Evolutionary conservation across 2,329 filamentous ascomycete genomes (phyloP).

Genomic region (Anisogramma anomala): DNA sequence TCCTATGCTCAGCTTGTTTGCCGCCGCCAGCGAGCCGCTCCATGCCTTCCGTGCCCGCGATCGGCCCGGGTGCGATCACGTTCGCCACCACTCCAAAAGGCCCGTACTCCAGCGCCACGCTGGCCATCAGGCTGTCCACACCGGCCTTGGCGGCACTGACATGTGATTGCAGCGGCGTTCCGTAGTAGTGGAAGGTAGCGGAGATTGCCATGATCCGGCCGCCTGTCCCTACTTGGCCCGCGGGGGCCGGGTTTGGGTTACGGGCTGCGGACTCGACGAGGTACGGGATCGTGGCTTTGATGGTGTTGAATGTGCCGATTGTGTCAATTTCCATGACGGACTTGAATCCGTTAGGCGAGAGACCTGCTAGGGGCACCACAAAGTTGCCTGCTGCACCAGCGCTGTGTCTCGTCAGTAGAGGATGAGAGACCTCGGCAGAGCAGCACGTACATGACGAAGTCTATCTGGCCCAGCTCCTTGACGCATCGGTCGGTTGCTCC

Average conservation of each 20-base stretch:
- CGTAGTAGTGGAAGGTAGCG: slow-evolving; percentile 83
- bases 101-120: slow-evolving; percentile 78
- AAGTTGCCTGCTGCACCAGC: slow-evolving; percentile 96
- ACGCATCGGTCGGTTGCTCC: slow-evolving; percentile 69
- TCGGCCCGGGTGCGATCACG: slow-evolving; percentile 77
- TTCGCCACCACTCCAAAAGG: slow-evolving; percentile 80
- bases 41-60: slow-evolving; percentile 74
- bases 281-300: slow-evolving; percentile 81
- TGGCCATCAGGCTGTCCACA: slow-evolving; percentile 72
- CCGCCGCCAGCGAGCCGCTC: slow-evolving; percentile 42
- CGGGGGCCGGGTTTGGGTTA: slow-evolving; percentile 45
- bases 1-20: slow-evolving; percentile 22
- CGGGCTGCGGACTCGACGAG: slow-evolving; percentile 62
- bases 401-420: slow-evolving; percentile 30
- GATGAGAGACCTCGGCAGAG: neutral
- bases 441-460: slow-evolving; percentile 72
- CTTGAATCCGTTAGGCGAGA: slow-evolving; percentile 86
- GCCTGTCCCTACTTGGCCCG: slow-evolving; percentile 48
- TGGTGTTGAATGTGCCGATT: slow-evolving; percentile 83
- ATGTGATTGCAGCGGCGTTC: slow-evolving; percentile 75
- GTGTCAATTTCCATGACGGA: slow-evolving; percentile 94
- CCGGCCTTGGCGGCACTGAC: slow-evolving; percentile 87
- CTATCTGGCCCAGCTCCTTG: slow-evolving; percentile 73
- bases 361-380: slow-evolving; percentile 68
- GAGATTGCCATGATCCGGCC: slow-evolving; percentile 85